Evolutionary conservation across 352 stramenopile genomes (phyloP).

Genomic region (Phytophthora kernoviae): DNA sequence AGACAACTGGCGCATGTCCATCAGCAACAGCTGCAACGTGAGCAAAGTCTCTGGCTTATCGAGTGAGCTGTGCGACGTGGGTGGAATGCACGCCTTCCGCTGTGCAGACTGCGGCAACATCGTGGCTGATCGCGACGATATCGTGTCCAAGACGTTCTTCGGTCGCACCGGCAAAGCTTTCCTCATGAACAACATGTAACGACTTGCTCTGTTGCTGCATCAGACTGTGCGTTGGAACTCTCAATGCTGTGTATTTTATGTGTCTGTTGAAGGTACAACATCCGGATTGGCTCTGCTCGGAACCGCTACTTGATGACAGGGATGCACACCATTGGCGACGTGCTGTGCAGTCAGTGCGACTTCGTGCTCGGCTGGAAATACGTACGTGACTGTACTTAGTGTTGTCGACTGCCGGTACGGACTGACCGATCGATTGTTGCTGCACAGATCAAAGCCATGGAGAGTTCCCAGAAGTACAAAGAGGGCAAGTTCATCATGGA

Average conservation of each 20-base stretch:
- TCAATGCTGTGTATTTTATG: neutral
- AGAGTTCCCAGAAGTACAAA: conserved; percentile 85
- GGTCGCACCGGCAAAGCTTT: conserved; percentile 77
- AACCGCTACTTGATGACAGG: conserved; percentile 83
- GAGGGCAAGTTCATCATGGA: conserved; percentile 88
- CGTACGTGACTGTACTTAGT: conserved; percentile 28
- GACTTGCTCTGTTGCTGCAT: neutral
- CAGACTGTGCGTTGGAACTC: neutral
- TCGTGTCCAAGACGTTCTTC: conserved; percentile 84
- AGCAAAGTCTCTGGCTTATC: conserved; percentile 43
- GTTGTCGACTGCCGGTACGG: neutral
- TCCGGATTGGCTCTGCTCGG: conserved; percentile 53
- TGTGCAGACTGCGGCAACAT: conserved; percentile 69
- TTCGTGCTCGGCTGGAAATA: conserved; percentile 86
- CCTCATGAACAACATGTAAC: conserved; percentile 79
- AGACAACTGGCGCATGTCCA: conserved; percentile 17
- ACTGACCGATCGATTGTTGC: conserved; percentile 4
- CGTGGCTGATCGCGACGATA: conserved; percentile 68
- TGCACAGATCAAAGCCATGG: conserved; percentile 76
- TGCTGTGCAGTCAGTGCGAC: conserved; percentile 65
- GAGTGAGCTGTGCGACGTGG: conserved; percentile 49
- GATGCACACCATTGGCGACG: conserved; percentile 80
- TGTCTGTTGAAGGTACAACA: conserved; percentile 63
- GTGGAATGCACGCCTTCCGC: conserved; percentile 58
- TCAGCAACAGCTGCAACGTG: conserved; percentile 7